Conservation (phyloP, 768 basidiomycete genomes). For the Macrolepiota albuminosa region DNA sequence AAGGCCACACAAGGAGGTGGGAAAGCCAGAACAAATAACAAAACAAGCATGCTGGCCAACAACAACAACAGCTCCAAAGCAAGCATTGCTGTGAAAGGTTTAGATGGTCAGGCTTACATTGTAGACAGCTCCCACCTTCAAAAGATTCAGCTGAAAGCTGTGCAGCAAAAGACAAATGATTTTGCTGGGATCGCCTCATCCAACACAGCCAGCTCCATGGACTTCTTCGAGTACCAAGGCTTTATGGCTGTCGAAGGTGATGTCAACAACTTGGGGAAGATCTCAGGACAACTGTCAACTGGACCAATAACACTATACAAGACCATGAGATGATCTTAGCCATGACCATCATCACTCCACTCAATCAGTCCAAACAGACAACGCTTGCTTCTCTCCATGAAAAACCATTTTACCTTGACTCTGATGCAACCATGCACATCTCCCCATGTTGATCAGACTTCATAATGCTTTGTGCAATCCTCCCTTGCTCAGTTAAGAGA, state of each 20-base stretch:
- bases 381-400: not conserved
- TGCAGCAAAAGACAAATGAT: not conserved
- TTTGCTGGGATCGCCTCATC: not conserved
- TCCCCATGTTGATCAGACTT: not conserved
- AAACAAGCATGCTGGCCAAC: too few species aligned
- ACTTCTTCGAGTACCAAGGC: not conserved
- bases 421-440: not conserved
- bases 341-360: not conserved
- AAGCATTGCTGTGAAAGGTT: not conserved
- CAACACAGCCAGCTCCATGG: not conserved
- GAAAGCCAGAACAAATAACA: too few species aligned
- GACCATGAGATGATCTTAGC: not conserved
- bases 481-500: not conserved
- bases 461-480: not conserved
- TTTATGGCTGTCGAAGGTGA: not conserved
- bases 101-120: not conserved
- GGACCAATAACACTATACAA: not conserved
- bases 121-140: not conserved
- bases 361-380: not conserved
- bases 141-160: not conserved
- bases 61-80: not conserved
- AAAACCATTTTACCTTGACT: not conserved
- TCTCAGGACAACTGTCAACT: not conserved
- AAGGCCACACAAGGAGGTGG: too few species aligned
- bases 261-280: not conserved